Evolutionary conservation across 768 basidiomycete species (phyloP), one percentile per base, ranked within the genome.

Genomic region (Tricholoma saponaceum): DNA sequence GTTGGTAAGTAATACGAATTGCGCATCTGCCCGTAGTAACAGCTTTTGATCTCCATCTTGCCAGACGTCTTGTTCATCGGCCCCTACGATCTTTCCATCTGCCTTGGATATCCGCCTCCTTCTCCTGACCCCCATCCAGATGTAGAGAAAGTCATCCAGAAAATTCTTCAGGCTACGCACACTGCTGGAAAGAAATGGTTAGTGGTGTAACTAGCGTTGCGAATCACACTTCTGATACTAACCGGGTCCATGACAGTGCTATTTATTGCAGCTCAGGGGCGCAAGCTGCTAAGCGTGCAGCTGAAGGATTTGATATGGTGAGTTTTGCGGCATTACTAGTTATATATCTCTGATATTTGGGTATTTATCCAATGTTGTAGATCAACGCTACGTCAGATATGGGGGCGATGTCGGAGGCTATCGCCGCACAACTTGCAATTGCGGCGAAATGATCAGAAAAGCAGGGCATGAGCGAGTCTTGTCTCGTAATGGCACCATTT

Each of bases 51-150:
- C 13, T 30, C 10, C 14, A 18, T 58, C 25, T 23, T 10, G 0
- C 1, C 43, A 78, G 76, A 78, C 56, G 74, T 70, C 7, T 56
- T 69, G 22, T 67, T 70, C 69, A 81, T 88, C 54, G 86, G 86
- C 3, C 86, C 86, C 3, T 88, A 82, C 59, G 86, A 88, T 64
- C 76, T 89, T 41, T 89, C 87, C 1, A 74, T 86, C 52, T 76
- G 80, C 1, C 72, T 86, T 25, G 85, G 86, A 33, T 83, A 79
- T 64, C 78, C 83, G 1, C 69, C 82, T 5, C 86, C 86, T 14
- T 77, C 79, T 28, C 87, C 85, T 0, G 82, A 87, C 60, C 83
- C 84, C 0, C 82, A 87, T 58, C 82, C 85, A 0, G 79, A 84
- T 2, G 81, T 86, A 3, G 87, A 89, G 64, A 70, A 75, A 55